A percentile compares a stretch with the other conserved stretches of the same genome.
These are phyloP conservation scores for Penicillium sp. DNA, from an alignment of 2,329 filamentous ascomycete species.

Conservation along the genomic window DNA sequence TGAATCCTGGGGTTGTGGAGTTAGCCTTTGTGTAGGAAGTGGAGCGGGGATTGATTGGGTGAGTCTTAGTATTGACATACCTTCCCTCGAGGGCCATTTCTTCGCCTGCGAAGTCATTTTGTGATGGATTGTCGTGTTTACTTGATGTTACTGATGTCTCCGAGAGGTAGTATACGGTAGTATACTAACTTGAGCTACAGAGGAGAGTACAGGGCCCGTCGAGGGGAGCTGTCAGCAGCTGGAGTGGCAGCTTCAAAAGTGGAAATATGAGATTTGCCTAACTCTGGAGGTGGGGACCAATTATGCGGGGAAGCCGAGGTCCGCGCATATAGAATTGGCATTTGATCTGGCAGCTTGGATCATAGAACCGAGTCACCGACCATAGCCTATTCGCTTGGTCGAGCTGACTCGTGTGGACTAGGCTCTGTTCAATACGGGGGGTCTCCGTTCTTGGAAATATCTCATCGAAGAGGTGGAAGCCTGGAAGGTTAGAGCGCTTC, in stretches of 20 bases:
- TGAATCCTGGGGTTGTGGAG: slow-evolving; percentile 48
- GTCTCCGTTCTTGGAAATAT: neutral
- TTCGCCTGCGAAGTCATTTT: slow-evolving; percentile 19
- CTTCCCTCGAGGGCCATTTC: slow-evolving; percentile 38
- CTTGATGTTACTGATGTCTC: neutral
- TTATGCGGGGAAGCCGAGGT: slow-evolving; percentile 33
- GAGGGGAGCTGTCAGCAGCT: neutral
- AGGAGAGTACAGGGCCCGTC: neutral
- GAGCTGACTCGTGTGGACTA: neutral
- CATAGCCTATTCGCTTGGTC: neutral
- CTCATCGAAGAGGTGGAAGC: neutral
- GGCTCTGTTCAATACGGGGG: neutral
- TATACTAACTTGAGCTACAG: neutral
- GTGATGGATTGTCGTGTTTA: neutral
- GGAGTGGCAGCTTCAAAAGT: neutral
- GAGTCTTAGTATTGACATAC: slow-evolving; percentile 17
- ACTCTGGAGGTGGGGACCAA: neutral
- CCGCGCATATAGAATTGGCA: slow-evolving; percentile 12
- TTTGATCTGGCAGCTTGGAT: slow-evolving; percentile 1
- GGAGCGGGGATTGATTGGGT: neutral
- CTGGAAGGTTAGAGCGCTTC: neutral
- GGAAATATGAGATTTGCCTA: neutral
- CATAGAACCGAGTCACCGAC: neutral
- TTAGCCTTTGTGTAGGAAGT: neutral
- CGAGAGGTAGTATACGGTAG: neutral